phyloP scores from a whole-genome alignment of 495 filamentous ascomycete genomes.

The Recurvomyces mirabilis region DNA sequence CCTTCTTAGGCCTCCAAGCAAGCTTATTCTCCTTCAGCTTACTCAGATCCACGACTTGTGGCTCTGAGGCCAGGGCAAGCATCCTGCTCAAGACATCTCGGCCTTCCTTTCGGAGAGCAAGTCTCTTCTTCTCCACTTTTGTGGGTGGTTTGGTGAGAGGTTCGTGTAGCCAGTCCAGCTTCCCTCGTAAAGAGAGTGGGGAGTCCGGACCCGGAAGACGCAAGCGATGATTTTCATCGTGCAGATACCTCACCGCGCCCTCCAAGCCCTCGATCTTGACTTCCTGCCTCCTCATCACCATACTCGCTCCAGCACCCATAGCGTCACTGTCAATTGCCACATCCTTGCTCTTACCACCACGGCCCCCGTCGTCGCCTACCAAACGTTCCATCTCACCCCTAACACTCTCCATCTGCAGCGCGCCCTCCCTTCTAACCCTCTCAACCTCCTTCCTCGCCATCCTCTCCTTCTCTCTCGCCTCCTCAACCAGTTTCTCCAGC shows the following conservation, averaged over 20 bases:
- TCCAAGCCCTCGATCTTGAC: slow-evolving; percentile 57
- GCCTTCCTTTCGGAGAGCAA: slow-evolving; percentile 55
- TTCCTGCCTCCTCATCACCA: slow-evolving; percentile 60
- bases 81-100: slow-evolving; percentile 61
- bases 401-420: slow-evolving; percentile 47
- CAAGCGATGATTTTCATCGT: slow-evolving; percentile 62
- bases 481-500: slow-evolving; percentile 47
- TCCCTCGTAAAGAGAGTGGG: slow-evolving; percentile 30
- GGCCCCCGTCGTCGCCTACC: slow-evolving; percentile 51
- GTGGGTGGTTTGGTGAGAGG: slow-evolving; percentile 36
- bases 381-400: slow-evolving; percentile 66
- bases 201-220: slow-evolving; percentile 50
- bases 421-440: slow-evolving; percentile 35
- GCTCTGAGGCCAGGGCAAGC: slow-evolving; percentile 48
- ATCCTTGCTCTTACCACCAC: slow-evolving; percentile 35
- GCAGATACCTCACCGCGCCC: slow-evolving; percentile 64
- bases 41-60: slow-evolving; percentile 25
- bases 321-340: slow-evolving; percentile 35
- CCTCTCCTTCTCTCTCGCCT: slow-evolving; percentile 42
- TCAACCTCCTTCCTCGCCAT: slow-evolving; percentile 30
- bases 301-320: slow-evolving; percentile 53
- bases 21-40: slow-evolving; percentile 37
- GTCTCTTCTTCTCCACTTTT: slow-evolving; percentile 38
- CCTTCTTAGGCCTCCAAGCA: slow-evolving; percentile 48
- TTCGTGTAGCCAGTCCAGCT: slow-evolving; percentile 52